Conservation (phyloP, 805 yeast genomes). For the Candida suzukii region DNA sequence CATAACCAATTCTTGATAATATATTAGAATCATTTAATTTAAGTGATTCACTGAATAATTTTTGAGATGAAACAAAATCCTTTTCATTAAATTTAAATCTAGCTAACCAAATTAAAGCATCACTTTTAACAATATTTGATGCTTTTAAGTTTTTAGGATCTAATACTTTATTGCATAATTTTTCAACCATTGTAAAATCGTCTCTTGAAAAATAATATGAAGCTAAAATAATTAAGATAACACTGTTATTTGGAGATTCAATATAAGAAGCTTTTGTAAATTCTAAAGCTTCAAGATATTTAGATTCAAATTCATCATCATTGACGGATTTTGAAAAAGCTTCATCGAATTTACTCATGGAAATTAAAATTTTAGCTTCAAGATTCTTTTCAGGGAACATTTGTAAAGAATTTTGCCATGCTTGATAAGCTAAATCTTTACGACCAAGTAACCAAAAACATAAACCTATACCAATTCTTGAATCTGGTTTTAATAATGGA, state of each 20-base stretch:
- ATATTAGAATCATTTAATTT: constrained; percentile 57
- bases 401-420: constrained; percentile 79
- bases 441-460: constrained; percentile 89
- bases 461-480: constrained; percentile 89
- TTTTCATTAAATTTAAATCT: constrained; percentile 57
- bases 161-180: constrained; percentile 46
- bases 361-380: constrained; percentile 58
- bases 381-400: constrained; percentile 48
- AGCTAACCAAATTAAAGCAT: constrained; percentile 79
- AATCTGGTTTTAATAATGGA: constrained; percentile 81
- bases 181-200: constrained; percentile 50
- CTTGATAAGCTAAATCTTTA: constrained; percentile 61
- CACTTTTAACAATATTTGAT: constrained; percentile 41
- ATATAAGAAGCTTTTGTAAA: constrained; percentile 35
- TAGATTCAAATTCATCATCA: constrained; percentile 53
- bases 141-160: constrained; percentile 23
- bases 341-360: constrained; percentile 60
- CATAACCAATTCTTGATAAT: constrained; percentile 74
- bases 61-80: constrained; percentile 66
- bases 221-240: constrained; percentile 59
- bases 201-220: constrained; percentile 66
- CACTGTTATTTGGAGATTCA: constrained; percentile 43
- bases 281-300: constrained; percentile 53
- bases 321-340: constrained; percentile 50
- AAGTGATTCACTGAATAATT: constrained; percentile 63